phyloP scores from a whole-genome alignment of 768 basidiomycete species.

The Suillus bovinus region DNA sequence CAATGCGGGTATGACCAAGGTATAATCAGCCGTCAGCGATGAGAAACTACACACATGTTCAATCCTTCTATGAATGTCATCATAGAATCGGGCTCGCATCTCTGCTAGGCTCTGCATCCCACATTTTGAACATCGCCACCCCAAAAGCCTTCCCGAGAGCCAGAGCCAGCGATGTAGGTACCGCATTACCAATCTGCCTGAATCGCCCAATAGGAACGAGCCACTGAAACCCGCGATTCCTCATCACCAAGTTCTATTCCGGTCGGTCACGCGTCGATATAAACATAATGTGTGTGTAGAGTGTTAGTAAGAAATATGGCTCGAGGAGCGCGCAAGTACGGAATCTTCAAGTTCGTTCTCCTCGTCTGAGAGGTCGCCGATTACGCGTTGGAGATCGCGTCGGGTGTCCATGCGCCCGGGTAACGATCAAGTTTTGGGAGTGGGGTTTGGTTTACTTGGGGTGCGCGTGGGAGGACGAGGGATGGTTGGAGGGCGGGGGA shows the following conservation, averaged over 20 bases:
- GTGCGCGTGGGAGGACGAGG: slow-evolving; percentile 66
- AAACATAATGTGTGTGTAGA: too few relatives aligned
- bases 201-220: slow-evolving; percentile 79
- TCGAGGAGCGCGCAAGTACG: slow-evolving; percentile 38
- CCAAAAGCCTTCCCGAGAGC: slow-evolving; percentile 55
- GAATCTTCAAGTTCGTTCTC: slow-evolving; percentile 77
- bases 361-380: slow-evolving; percentile 84
- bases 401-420: slow-evolving; percentile 60
- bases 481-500: slow-evolving; percentile 62
- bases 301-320: background rate
- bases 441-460: slow-evolving; percentile 65
- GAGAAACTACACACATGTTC: background rate
- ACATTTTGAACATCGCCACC: slow-evolving; percentile 45
- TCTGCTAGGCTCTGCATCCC: slow-evolving; percentile 41
- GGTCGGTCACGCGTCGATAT: background rate
- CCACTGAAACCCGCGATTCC: slow-evolving; percentile 65
- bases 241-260: slow-evolving; percentile 55
- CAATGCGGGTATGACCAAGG: background rate
- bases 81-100: slow-evolving; percentile 46
- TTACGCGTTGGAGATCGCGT: slow-evolving; percentile 71
- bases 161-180: slow-evolving; percentile 67
- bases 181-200: slow-evolving; percentile 79
- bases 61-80: slow-evolving; percentile 9
- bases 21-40: background rate
- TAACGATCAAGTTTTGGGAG: slow-evolving; percentile 47